Conservation (phyloP, 2,329 filamentous ascomycete species). For the Thermoascus crustaceus region DNA sequence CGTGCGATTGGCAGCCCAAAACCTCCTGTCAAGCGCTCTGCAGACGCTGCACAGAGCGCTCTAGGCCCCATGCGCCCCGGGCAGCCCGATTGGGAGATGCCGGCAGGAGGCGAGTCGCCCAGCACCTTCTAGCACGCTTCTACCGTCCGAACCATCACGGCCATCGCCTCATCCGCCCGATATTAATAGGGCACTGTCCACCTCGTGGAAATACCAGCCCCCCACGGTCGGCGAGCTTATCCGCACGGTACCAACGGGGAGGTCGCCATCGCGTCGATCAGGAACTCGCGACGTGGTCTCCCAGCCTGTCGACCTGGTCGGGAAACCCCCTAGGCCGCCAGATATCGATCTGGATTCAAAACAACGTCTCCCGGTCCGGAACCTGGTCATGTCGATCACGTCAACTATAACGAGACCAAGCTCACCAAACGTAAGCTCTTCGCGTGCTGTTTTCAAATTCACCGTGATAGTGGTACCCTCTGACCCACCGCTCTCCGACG, state of each 20-base stretch:
- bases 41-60: too few relatives aligned
- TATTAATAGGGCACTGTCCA: background rate
- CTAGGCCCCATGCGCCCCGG: too few relatives aligned
- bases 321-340: background rate
- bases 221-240: constrained; percentile 2
- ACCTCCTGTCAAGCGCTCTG: constrained; percentile 1
- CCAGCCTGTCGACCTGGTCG: too few relatives aligned
- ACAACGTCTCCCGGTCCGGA: background rate
- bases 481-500: too few relatives aligned
- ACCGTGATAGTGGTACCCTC: too few relatives aligned
- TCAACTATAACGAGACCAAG: too few relatives aligned
- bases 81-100: constrained; percentile 2
- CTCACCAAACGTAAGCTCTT: too few relatives aligned
- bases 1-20: background rate
- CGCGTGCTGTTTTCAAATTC: too few relatives aligned
- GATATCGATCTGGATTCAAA: background rate
- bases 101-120: background rate
- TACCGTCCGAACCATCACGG: background rate
- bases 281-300: background rate
- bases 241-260: background rate
- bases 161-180: too few relatives aligned
- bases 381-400: too few relatives aligned
- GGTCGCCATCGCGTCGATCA: background rate
- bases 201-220: constrained; percentile 4
- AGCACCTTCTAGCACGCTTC: background rate